phyloP scores from a whole-genome alignment of 106 monocot genomes.

The Posidonia australis region DNA sequence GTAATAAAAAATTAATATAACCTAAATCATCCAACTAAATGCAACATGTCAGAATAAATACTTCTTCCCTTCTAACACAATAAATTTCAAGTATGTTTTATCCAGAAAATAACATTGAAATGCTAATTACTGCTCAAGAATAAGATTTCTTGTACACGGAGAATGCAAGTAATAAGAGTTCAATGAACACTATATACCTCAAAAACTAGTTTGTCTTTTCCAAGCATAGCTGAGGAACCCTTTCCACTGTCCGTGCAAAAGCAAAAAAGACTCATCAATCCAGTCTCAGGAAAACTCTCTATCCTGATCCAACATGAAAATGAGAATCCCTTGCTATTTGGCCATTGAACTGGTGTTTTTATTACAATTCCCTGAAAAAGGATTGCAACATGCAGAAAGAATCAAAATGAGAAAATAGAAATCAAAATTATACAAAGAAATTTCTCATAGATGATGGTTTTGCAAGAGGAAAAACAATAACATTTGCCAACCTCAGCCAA shows the following conservation, averaged over 20 bases:
- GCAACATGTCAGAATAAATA: too few species aligned
- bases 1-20: too few species aligned
- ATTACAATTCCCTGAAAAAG: constrained; percentile 74
- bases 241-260: constrained; percentile 83
- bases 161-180: too few species aligned
- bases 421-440: constrained; percentile 1
- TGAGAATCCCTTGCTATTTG: constrained; percentile 77
- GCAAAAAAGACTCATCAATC: constrained; percentile 78
- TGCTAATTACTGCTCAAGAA: neutral
- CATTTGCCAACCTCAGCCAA: too few species aligned
- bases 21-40: too few species aligned
- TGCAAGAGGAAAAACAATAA: too few species aligned
- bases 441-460: neutral
- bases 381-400: neutral
- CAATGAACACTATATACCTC: too few species aligned
- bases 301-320: constrained; percentile 95
- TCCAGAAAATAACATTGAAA: neutral
- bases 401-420: neutral
- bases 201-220: constrained; percentile 61
- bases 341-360: constrained; percentile 85
- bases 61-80: too few species aligned
- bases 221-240: constrained; percentile 73
- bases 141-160: neutral
- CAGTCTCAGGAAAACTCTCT: constrained; percentile 61
- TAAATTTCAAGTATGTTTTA: too few species aligned